Conservation (phyloP, 495 filamentous ascomycete genomes). For the Neurospora terricola region DNA sequence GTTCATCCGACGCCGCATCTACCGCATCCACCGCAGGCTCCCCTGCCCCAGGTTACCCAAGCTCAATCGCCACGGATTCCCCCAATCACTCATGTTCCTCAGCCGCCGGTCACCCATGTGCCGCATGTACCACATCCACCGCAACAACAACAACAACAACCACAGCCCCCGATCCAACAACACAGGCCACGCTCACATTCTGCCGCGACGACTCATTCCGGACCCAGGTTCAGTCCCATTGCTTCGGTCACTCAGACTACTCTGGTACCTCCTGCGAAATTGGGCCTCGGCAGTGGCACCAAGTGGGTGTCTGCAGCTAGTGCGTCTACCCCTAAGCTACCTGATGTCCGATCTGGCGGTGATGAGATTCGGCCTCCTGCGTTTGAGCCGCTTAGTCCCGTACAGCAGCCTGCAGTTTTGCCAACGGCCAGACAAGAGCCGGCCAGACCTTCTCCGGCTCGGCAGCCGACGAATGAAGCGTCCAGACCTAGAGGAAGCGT, state of each 20-base stretch:
- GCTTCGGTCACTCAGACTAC: slow-evolving; percentile 12
- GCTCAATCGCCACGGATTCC: background rate
- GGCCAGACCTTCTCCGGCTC: background rate
- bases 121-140: background rate
- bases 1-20: background rate
- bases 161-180: background rate
- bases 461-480: background rate
- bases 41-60: slow-evolving; percentile 2
- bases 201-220: background rate
- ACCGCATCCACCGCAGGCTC: slow-evolving; percentile 6
- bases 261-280: slow-evolving; percentile 1
- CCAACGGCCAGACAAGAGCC: background rate
- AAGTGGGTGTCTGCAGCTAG: slow-evolving; percentile 37
- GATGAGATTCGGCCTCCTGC: slow-evolving; percentile 30
- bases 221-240: slow-evolving; percentile 8
- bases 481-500: background rate
- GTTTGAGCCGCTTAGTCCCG: slow-evolving; percentile 38
- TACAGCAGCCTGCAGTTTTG: slow-evolving; percentile 5
- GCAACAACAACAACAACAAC: background rate
- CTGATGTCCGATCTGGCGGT: slow-evolving; percentile 14
- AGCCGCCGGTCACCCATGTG: background rate
- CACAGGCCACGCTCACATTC: slow-evolving; percentile 9
- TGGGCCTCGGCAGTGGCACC: slow-evolving; percentile 31
- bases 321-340: slow-evolving; percentile 33
- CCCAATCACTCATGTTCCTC: background rate